These are phyloP conservation scores for Fusarium phyllophilum DNA, from an alignment of 2,329 filamentous ascomycete species.

Conservation along the genomic window DNA sequence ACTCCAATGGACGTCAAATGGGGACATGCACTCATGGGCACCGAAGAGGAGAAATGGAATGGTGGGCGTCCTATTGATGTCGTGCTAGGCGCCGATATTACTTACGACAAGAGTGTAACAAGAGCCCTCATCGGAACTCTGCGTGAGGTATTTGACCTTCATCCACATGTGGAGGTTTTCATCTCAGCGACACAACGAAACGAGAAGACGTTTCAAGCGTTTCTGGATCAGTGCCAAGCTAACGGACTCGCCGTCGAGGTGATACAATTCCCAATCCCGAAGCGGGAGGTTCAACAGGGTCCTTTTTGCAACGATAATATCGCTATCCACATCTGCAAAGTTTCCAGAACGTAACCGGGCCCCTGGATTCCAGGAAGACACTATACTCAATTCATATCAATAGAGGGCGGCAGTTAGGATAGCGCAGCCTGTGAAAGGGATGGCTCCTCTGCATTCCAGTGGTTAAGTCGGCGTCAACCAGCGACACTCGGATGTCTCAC, in stretches of 20 bases:
- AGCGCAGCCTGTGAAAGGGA: conserved; percentile 6
- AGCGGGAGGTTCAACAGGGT: conserved; percentile 60
- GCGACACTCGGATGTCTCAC: conserved; percentile 4
- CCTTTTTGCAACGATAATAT: conserved; percentile 72
- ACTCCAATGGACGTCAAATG: conserved; percentile 68
- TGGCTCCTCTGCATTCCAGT: conserved; percentile 39
- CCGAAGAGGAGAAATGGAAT: conserved; percentile 65
- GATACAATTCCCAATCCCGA: conserved; percentile 55
- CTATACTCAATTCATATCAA: conserved; percentile 16
- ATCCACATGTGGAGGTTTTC: conserved; percentile 66
- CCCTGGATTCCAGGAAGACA: neutral
- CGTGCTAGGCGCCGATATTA: conserved; percentile 81
- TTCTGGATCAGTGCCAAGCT: conserved; percentile 67
- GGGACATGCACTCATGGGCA: conserved; percentile 69
- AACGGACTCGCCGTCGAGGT: conserved; percentile 56
- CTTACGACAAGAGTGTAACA: conserved; percentile 74
- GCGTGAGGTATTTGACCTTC: conserved; percentile 67
- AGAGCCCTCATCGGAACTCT: conserved; percentile 73
- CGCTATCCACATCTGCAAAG: conserved; percentile 64
- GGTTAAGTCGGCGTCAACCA: conserved; percentile 2
- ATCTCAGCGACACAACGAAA: conserved; percentile 79
- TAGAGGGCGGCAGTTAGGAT: neutral
- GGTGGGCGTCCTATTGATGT: conserved; percentile 64
- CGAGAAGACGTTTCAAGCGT: conserved; percentile 72
- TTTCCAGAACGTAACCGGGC: conserved; percentile 39